phyloP scores from a whole-genome alignment of 257 asterid species.

The Vinca minor region DNA sequence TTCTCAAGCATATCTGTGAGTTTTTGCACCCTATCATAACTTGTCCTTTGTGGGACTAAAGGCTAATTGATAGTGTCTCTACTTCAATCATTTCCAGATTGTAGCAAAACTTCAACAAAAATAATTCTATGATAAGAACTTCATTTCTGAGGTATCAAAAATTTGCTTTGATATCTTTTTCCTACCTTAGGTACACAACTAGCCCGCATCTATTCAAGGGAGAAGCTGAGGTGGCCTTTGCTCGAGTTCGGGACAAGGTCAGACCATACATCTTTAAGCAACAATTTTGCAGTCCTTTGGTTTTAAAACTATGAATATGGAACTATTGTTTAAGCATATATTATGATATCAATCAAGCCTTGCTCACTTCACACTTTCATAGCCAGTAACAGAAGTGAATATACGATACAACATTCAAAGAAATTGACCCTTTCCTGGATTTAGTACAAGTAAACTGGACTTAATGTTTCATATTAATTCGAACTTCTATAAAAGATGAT shows the following conservation, averaged over 20 bases:
- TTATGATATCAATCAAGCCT: neutral
- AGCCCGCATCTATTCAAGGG: slow-evolving; percentile 92
- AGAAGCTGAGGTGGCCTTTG: slow-evolving; percentile 76
- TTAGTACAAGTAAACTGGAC: neutral
- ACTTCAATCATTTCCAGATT: neutral
- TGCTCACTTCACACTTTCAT: neutral
- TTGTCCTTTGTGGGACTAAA: neutral
- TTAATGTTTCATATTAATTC: too few species aligned
- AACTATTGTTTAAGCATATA: neutral
- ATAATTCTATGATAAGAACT: neutral
- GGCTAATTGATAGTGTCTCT: neutral
- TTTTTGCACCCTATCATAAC: slow-evolving; percentile 1
- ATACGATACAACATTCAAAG: neutral
- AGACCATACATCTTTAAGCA: slow-evolving; percentile 4
- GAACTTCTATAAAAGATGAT: neutral
- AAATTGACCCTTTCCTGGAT: neutral
- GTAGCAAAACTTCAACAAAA: neutral
- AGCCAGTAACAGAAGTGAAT: neutral
- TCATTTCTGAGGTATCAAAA: slow-evolving; percentile 5
- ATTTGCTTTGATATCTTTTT: slow-evolving; percentile 3
- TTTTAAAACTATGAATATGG: neutral
- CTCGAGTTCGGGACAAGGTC: slow-evolving; percentile 83
- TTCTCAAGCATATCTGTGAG: slow-evolving; percentile 82
- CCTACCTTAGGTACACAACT: slow-evolving; percentile 70
- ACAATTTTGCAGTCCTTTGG: neutral